Evolutionary conservation across 1,139 yeast genomes (phyloP).

Genomic region (Suhomyces ambrosiae): DNA sequence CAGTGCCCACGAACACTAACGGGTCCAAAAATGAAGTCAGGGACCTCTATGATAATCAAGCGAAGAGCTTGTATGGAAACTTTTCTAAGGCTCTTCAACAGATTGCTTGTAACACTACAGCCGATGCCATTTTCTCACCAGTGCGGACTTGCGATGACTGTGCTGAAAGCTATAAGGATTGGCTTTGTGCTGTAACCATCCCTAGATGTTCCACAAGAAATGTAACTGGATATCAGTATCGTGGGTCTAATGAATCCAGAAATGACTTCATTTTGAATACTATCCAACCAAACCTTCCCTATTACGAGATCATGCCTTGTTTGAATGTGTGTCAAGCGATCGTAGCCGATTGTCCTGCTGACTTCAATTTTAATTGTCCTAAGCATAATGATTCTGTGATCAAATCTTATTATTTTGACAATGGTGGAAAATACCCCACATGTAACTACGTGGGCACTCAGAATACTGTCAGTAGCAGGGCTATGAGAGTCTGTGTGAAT

Average conservation of each 20-base stretch:
- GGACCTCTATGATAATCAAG: constrained; percentile 62
- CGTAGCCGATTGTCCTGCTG: constrained; percentile 82
- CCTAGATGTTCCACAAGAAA: constrained; percentile 71
- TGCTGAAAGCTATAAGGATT: constrained; percentile 67
- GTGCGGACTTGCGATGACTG: constrained; percentile 74
- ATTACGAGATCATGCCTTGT: constrained; percentile 87
- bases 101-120: constrained; percentile 71
- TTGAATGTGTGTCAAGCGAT: constrained; percentile 75
- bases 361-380: constrained; percentile 77
- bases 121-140: constrained; percentile 75
- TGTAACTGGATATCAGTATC: constrained; percentile 42
- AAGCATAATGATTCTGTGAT: constrained; percentile 35
- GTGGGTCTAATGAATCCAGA: constrained; percentile 55
- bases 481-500: background rate
- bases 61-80: constrained; percentile 56
- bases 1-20: constrained; percentile 69
- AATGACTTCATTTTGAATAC: constrained; percentile 57
- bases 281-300: constrained; percentile 60
- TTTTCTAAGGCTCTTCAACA: constrained; percentile 79
- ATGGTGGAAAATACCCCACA: constrained; percentile 23
- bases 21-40: constrained; percentile 26
- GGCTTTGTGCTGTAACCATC: constrained; percentile 91
- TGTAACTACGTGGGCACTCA: constrained; percentile 53
- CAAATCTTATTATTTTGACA: constrained; percentile 53
- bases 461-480: constrained; percentile 6